These are phyloP conservation scores for Primulina huaijiensis DNA, from an alignment of 257 asterid genomes.

Conservation along the genomic window DNA sequence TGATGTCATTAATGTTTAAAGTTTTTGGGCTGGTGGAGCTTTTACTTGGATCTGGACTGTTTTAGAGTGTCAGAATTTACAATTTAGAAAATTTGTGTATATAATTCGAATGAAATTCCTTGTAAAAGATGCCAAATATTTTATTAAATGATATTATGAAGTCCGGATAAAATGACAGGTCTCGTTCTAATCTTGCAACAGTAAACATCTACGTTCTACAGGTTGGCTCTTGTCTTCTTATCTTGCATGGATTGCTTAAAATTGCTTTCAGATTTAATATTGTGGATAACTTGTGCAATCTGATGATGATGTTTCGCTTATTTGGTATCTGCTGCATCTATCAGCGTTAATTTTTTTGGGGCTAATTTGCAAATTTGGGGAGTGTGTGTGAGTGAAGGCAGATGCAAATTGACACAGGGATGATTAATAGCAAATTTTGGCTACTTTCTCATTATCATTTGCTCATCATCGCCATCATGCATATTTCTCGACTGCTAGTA, in stretches of 20 bases:
- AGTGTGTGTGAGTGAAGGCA: neutral
- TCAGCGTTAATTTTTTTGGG: neutral
- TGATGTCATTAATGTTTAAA: neutral
- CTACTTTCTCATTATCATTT: slow-evolving; percentile 22
- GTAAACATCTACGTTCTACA: slow-evolving; percentile 27
- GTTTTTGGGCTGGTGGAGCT: neutral
- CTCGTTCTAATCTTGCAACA: slow-evolving; percentile 37
- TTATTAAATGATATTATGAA: neutral
- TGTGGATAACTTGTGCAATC: slow-evolving; percentile 34
- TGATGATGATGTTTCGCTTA: slow-evolving; percentile 30
- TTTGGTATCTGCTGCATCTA: slow-evolving; percentile 1
- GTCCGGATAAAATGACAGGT: slow-evolving; percentile 27
- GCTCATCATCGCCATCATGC: slow-evolving; percentile 25
- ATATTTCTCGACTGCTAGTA: slow-evolving; percentile 34
- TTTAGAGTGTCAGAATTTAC: neutral
- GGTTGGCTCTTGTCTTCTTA: slow-evolving; percentile 30
- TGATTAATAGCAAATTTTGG: slow-evolving; percentile 19
- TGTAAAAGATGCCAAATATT: neutral
- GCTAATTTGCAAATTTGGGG: neutral
- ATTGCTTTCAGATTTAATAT: slow-evolving; percentile 23
- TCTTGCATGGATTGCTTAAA: slow-evolving; percentile 22
- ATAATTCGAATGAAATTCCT: neutral
- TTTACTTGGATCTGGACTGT: neutral
- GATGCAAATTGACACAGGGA: slow-evolving; percentile 6
- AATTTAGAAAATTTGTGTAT: neutral